Percentiles rank a stretch among this genome's conserved stretches.
These are phyloP conservation scores for Chlorella variabilis DNA, from an alignment of 163 green algal species.

Conservation along the genomic window DNA sequence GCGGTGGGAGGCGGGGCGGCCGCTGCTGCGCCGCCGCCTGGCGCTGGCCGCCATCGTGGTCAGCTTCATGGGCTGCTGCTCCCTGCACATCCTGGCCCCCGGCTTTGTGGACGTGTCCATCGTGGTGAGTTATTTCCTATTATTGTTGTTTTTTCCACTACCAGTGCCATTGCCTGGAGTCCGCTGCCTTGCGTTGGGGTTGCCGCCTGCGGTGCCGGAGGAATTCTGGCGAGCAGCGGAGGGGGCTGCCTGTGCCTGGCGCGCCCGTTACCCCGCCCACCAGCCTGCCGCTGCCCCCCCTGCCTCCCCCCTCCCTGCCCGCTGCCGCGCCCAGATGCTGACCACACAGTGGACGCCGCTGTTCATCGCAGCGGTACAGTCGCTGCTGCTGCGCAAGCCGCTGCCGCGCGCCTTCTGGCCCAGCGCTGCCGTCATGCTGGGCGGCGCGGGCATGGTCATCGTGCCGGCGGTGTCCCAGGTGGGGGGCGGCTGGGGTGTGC, in stretches of 20 bases:
- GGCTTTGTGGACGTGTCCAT: slow-evolving; percentile 30
- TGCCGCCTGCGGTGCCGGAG: no score
- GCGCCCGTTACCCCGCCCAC: no score
- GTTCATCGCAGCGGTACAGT: slow-evolving; percentile 14
- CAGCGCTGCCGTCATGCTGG: slow-evolving; percentile 13
- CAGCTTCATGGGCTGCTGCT: slow-evolving; percentile 20
- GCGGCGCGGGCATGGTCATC: slow-evolving; percentile 31
- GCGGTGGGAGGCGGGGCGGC: slow-evolving; percentile 10
- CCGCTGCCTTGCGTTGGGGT: no score
- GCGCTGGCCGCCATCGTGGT: slow-evolving; percentile 1
- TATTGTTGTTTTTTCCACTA: no score
- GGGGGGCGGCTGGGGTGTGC: not conserved
- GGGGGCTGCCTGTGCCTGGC: no score
- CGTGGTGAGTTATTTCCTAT: not conserved
- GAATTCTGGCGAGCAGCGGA: no score
- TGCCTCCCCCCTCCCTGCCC: not conserved
- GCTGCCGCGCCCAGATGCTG: slow-evolving; percentile 26
- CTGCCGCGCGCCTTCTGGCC: slow-evolving; percentile 35
- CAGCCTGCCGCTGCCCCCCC: no score
- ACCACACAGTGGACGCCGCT: slow-evolving; percentile 33
- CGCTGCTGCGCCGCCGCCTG: slow-evolving; percentile 16
- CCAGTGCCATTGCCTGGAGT: no score
- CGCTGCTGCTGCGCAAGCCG: slow-evolving; percentile 25
- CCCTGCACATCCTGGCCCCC: slow-evolving; percentile 29
- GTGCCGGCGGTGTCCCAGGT: slow-evolving; percentile 10